phyloP scores from a whole-genome alignment of 148 eudicot genomes.

The Euryodendron excelsum region DNA sequence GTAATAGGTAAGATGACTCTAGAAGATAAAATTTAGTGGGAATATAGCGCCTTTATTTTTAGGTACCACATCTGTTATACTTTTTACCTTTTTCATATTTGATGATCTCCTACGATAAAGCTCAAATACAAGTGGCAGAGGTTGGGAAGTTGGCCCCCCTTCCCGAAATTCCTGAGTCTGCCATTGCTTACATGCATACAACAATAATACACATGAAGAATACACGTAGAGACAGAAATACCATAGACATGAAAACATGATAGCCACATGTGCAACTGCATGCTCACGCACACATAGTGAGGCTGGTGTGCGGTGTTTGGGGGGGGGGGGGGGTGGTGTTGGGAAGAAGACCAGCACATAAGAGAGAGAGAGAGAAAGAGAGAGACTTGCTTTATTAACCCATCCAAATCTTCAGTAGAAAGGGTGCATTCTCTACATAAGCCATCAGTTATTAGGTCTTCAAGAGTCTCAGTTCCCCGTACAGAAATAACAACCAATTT shows the following conservation, averaged over 20 bases:
- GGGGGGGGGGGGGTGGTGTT: background rate
- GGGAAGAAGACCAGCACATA: background rate
- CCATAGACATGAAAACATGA: background rate
- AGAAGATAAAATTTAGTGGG: too few species aligned
- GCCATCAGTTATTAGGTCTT: constrained; percentile 80
- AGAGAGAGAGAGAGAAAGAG: constrained; percentile 22
- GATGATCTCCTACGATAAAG: too few species aligned
- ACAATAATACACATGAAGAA: background rate
- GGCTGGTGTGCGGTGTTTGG: too few species aligned
- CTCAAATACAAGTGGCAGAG: too few species aligned
- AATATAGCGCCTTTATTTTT: too few species aligned
- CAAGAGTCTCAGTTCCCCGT: constrained; percentile 80
- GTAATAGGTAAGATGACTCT: too few species aligned
- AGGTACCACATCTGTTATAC: too few species aligned
- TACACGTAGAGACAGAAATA: background rate
- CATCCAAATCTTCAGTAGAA: constrained; percentile 58
- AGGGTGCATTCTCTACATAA: constrained; percentile 69
- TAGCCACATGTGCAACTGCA: background rate
- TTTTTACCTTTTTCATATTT: too few species aligned
- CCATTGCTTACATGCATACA: background rate
- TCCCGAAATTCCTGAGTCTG: too few species aligned
- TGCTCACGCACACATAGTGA: background rate
- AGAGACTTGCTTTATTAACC: constrained; percentile 55
- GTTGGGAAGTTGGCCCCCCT: too few species aligned
- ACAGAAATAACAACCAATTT: constrained; percentile 63